Evolutionary conservation across 768 basidiomycete genomes (phyloP), one percentile per base, ranked within the genome.

Genomic region (Hirschioporus abietinus): DNA sequence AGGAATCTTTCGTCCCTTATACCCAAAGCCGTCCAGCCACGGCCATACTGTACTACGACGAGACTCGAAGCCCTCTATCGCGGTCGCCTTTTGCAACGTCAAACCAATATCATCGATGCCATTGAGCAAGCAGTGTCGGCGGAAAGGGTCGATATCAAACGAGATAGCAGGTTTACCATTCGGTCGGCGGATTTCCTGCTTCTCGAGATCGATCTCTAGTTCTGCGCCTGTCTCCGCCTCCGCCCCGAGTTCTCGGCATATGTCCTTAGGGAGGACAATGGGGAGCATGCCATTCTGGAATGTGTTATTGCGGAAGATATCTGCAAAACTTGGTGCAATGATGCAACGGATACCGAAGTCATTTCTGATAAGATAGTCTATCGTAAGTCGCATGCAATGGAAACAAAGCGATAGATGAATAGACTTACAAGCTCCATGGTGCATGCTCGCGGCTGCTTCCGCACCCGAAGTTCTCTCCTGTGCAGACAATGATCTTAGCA

Each of bases 21-120:
- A 97, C 27, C 95, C 95, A 68, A 96, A 92, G 36, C 96, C 97
- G 74, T 99, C 93, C 75, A 98, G 78, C 97, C 97, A 99, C 6
- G 97, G 92, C 95, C 95, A 99, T 66, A 80, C 75, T 72, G 86
- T 80, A 27, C 87, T 90, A 70, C 97, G 78, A 72, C 84, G 84
- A 73, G 83, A 73, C 83, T 99, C 97, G 72, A 98, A 99, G 58
- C 76, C 71, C 67, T 83, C 81, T 70, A 99, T 97, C n/a, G 82
- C 76, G 10, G 79, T 79, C 35, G 82, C 87, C 75, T 88, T 89
- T 76, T 93, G 88, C 81, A 99, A 81, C 59, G 97, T 99, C 77
- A 99, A 81, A 58, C 91, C 95, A 69, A 99, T 96, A 73, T 98
- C 97, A 76, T 99, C 97, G 70, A 99, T 80, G 35, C 97, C 97